Percentiles rank a stretch among this genome's conserved stretches.
phyloP scores from a whole-genome alignment of 352 stramenopile genomes.

The Peronospora tabacina region DNA sequence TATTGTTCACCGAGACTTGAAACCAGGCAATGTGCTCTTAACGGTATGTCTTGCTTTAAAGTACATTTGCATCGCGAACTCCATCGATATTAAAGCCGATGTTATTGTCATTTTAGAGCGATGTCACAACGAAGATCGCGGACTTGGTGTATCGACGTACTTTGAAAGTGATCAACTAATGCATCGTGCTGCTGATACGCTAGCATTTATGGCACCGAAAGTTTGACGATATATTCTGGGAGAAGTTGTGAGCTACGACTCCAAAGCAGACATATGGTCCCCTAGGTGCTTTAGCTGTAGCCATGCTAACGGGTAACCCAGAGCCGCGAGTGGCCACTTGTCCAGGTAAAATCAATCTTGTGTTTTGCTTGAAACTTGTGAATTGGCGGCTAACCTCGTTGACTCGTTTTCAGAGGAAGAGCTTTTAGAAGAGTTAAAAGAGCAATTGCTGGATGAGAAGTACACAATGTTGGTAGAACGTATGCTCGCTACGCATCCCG shows the following conservation, averaged over 20 bases:
- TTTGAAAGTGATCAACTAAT: constrained; percentile 66
- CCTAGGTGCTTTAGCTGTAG: constrained; percentile 63
- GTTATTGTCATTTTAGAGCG: constrained; percentile 28
- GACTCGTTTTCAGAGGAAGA: constrained; percentile 39
- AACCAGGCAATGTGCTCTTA: constrained; percentile 68
- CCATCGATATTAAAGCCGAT: neutral
- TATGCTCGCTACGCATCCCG: constrained; percentile 39
- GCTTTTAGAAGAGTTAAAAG: constrained; percentile 40
- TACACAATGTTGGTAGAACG: constrained; percentile 35
- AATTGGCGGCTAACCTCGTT: constrained; percentile 2
- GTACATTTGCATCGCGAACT: neutral
- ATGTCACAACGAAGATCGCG: constrained; percentile 62
- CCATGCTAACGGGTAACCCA: constrained; percentile 54
- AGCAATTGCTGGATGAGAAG: constrained; percentile 22
- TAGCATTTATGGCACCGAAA: constrained; percentile 78
- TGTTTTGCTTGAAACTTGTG: neutral
- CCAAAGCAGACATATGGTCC: constrained; percentile 70
- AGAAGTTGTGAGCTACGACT: constrained; percentile 60
- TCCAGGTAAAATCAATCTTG: constrained; percentile 30
- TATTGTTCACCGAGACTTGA: constrained; percentile 74
- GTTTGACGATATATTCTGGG: constrained; percentile 67
- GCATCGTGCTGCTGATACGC: constrained; percentile 61
- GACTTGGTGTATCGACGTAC: constrained; percentile 77
- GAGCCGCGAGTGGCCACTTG: constrained; percentile 64
- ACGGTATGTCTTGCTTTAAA: constrained; percentile 31